Evolutionary conservation across 1,284 basidiomycete genomes (phyloP).

Genomic region (Ceratobasidium theobromae): DNA sequence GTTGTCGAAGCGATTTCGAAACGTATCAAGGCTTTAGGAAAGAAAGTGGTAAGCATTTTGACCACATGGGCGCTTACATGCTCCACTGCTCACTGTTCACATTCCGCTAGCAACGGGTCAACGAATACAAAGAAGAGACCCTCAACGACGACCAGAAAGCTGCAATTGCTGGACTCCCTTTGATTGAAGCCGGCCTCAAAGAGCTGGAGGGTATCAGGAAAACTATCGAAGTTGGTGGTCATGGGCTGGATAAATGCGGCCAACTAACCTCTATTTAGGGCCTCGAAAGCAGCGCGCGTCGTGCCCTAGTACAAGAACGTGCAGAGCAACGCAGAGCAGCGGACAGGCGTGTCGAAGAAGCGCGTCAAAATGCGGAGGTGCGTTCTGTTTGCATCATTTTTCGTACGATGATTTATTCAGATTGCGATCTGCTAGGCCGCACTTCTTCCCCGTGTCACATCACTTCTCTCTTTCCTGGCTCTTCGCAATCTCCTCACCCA

Average conservation of each 20-base stretch:
- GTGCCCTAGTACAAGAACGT: conserved; percentile 49
- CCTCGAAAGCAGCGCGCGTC: neutral
- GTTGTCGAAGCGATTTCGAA: conserved; percentile 76
- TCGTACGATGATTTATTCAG: conserved; percentile 22
- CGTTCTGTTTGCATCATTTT: conserved; percentile 37
- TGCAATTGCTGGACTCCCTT: conserved; percentile 65
- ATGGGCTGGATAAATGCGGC: neutral
- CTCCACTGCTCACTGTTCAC: neutral
- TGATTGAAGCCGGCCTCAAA: conserved; percentile 71
- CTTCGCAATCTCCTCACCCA: conserved; percentile 59
- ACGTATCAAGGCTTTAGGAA: conserved; percentile 69
- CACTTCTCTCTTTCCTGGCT: conserved; percentile 65
- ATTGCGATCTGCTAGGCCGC: conserved; percentile 46
- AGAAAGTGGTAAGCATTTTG: conserved; percentile 73
- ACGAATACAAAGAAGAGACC: conserved; percentile 32
- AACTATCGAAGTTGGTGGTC: conserved; percentile 63
- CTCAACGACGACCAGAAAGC: conserved; percentile 84
- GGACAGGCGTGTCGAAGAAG: conserved; percentile 55
- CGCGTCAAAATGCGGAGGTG: conserved; percentile 63
- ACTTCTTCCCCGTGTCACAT: conserved; percentile 48
- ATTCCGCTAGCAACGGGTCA: conserved; percentile 52
- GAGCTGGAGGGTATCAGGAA: conserved; percentile 82
- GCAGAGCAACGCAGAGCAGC: conserved; percentile 49
- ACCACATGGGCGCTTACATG: neutral
- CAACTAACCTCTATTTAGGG: conserved; percentile 44